A percentile compares a stretch with the other conserved stretches of the same genome.
Conservation (phyloP, 768 basidiomycete species). For the Pholiota molesta region DNA sequence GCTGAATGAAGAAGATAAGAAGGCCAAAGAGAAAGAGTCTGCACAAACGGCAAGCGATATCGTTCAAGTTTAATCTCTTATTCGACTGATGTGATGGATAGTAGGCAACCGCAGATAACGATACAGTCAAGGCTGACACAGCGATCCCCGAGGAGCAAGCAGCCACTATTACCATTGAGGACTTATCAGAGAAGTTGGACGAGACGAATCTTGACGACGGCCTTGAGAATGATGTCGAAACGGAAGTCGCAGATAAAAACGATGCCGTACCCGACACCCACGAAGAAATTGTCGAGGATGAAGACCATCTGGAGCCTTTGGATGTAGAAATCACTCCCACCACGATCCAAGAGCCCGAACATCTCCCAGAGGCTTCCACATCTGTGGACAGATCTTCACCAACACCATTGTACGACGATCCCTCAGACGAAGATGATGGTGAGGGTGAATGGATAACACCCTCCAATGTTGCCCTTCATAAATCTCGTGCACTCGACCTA, state of each 20-base stretch:
- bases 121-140: background rate
- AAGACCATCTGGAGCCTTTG: constrained; percentile 36
- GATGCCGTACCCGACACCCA: constrained; percentile 6
- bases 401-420: constrained; percentile 68
- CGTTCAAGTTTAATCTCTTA: background rate
- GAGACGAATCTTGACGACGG: constrained; percentile 13
- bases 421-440: constrained; percentile 77
- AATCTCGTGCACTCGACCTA: constrained; percentile 84
- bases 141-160: constrained; percentile 5
- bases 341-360: constrained; percentile 23
- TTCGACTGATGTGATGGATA: constrained; percentile 29
- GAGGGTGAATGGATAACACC: constrained; percentile 99
- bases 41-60: constrained; percentile 19
- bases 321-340: constrained; percentile 48
- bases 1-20: constrained; percentile 61
- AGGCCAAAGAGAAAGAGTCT: constrained; percentile 31
- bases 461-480: constrained; percentile 80
- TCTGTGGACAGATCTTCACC: constrained; percentile 24
- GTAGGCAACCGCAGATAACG: constrained; percentile 28
- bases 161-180: constrained; percentile 17
- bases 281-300: background rate
- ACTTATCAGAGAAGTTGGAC: constrained; percentile 20
- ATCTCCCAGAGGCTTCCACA: constrained; percentile 14
- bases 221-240: constrained; percentile 20
- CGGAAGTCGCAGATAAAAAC: constrained; percentile 12